A percentile compares a stretch with the other conserved stretches of the same genome.
phyloP scores from a whole-genome alignment of 2,329 filamentous ascomycete species.

The Aspergillus ustus region DNA sequence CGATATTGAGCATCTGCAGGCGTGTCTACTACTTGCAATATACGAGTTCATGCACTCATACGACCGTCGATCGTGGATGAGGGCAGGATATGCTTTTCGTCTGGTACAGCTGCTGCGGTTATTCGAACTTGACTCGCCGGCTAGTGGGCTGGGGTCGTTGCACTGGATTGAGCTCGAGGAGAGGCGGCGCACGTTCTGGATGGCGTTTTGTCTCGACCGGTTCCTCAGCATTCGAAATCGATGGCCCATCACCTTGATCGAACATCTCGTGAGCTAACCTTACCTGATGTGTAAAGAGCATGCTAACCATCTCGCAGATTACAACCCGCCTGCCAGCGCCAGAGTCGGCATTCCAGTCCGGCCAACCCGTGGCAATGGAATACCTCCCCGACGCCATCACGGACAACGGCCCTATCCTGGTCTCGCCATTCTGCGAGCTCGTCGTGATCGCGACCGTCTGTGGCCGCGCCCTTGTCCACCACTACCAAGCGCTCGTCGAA shows the following conservation, averaged over 20 bases:
- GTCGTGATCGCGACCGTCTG: slow-evolving; percentile 29
- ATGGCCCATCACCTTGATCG: slow-evolving; percentile 34
- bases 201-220: slow-evolving; percentile 42
- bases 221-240: slow-evolving; percentile 35
- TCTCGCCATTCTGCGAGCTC: slow-evolving; percentile 30
- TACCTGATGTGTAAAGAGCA: no score
- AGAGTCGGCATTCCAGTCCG: slow-evolving; percentile 1
- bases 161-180: slow-evolving; percentile 35
- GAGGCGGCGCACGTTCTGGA: slow-evolving; percentile 43
- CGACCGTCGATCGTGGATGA: slow-evolving; percentile 35
- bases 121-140: slow-evolving; percentile 32
- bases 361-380: not conserved
- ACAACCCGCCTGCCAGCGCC: slow-evolving; percentile 9
- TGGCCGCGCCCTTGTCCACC: slow-evolving; percentile 11
- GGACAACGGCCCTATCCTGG: not conserved
- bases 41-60: slow-evolving; percentile 21
- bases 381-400: slow-evolving; percentile 12
- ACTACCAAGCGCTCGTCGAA: not conserved
- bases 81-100: slow-evolving; percentile 35
- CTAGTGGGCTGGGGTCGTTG: slow-evolving; percentile 11
- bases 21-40: slow-evolving; percentile 14
- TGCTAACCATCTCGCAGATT: not conserved
- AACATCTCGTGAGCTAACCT: slow-evolving; percentile 23
- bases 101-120: slow-evolving; percentile 37
- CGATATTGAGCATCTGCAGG: slow-evolving; percentile 22